Evolutionary conservation across 495 filamentous ascomycete genomes (phyloP), one percentile per base, ranked within the genome.

Genomic region (Acidomyces sp.): DNA sequence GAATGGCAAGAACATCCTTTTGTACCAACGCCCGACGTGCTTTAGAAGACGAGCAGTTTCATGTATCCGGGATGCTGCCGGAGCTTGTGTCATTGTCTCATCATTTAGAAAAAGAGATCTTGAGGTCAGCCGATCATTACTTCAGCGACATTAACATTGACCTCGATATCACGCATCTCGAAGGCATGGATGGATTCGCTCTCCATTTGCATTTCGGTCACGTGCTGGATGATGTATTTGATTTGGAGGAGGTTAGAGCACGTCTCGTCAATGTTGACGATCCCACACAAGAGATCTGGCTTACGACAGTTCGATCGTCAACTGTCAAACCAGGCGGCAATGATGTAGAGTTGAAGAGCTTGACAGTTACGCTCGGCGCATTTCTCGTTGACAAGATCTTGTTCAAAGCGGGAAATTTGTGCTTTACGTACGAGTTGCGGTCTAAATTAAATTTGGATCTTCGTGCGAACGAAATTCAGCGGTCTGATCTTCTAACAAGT

Each of bases 171-270:
- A 62, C 67, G 13, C 82, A 93, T 52, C 72, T 74, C 31, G 67
- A 76, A 3, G 72, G 75, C 17, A 73, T 68, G 49, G 90, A 96
- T 59, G 78, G 85, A 18, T 88, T 93, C 47, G 71, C 79, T 24
- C 56, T 94, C 24, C 66, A 68, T 24, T 52, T 97, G 7, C 69
- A 68, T 24, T 62, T 95, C 34, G 65, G 71, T 24, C 87, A 83
- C 57, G 58, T 93, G 1, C 61, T 94, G 2, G 70, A 71, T 4
- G 82, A 83, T 28, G 65, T 75, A 4, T 68, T 95, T 37, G 63
- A 73, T 27, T 64, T 88, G 9, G 65, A 82, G 16, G 64, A 71
- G 25, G 66, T 82, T 27, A 80, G 70, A 33, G 59, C 92, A 18
- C 75, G 75, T 26, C 64, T 94, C 6, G 65, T 68, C 38, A 68